A percentile compares a stretch with the other conserved stretches of the same genome.
Evolutionary conservation across 2,329 filamentous ascomycete genomes (phyloP).

Genomic region (Fusarium buxicola): DNA sequence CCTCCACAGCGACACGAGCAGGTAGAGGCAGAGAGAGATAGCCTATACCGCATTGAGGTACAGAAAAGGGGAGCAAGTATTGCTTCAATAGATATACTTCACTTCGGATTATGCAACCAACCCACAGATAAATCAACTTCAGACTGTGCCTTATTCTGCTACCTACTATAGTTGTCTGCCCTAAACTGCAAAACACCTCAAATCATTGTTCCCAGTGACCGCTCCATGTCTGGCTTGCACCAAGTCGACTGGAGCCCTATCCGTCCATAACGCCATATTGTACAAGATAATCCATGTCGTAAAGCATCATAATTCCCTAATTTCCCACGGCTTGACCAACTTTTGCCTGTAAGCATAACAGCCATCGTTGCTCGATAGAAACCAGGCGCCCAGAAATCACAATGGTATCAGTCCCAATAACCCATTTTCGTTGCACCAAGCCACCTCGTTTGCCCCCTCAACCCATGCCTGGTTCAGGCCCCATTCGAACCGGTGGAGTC

Average conservation of each 20-base stretch:
- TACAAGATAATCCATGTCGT: slow-evolving; percentile 29
- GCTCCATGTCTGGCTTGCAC: slow-evolving; percentile 1
- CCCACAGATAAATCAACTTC: not conserved
- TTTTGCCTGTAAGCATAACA: not conserved
- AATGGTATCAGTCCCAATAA: not conserved
- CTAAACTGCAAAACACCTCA: not conserved
- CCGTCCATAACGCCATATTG: slow-evolving; percentile 25
- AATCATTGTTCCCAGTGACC: not conserved
- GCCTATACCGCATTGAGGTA: too few relatives aligned
- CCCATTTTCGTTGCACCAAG: not conserved
- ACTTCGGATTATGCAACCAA: too few relatives aligned
- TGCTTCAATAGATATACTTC: too few relatives aligned
- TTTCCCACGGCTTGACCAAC: slow-evolving; percentile 3
- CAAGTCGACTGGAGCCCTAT: not conserved
- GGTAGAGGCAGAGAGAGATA: too few relatives aligned
- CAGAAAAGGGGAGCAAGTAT: too few relatives aligned
- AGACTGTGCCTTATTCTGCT: not conserved
- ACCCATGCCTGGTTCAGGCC: slow-evolving; percentile 38
- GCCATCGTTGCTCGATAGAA: slow-evolving; percentile 4
- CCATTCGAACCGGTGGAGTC: slow-evolving; percentile 47
- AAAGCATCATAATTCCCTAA: slow-evolving; percentile 11
- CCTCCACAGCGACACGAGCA: too few relatives aligned
- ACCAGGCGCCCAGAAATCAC: slow-evolving; percentile 22
- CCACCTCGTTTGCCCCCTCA: slow-evolving; percentile 6
- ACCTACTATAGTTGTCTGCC: too few relatives aligned